Conservation (phyloP, 2,329 filamentous ascomycete species). For the Penicillium fuscoglaucum region DNA sequence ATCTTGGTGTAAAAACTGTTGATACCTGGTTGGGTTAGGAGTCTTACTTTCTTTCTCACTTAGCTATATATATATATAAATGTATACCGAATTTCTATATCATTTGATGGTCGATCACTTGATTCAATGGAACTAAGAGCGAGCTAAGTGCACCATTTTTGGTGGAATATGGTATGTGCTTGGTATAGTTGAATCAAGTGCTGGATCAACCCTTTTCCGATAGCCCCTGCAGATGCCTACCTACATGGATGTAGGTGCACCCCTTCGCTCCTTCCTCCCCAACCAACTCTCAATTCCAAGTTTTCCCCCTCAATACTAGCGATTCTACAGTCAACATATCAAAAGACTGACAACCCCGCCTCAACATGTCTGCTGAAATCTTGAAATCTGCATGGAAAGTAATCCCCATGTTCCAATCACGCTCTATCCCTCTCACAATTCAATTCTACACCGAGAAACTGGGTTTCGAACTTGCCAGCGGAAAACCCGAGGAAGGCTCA, state of each 20-base stretch:
- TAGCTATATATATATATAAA: slow-evolving; percentile 13
- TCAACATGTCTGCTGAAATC: no score
- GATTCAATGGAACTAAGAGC: neutral
- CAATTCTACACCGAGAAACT: slow-evolving; percentile 22
- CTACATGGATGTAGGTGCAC: no score
- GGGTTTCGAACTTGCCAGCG: slow-evolving; percentile 21
- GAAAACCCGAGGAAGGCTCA: slow-evolving; percentile 15
- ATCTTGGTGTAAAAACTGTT: slow-evolving; percentile 15
- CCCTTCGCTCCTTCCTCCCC: no score
- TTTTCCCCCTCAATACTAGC: no score
- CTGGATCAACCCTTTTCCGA: neutral
- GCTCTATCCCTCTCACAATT: slow-evolving; percentile 16
- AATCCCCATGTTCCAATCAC: slow-evolving; percentile 21
- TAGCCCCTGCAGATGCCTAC: neutral
- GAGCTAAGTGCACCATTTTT: no score
- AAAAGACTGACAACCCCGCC: no score
- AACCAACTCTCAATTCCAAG: no score
- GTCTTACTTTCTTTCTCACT: slow-evolving; percentile 1
- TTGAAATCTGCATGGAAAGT: slow-evolving; percentile 21
- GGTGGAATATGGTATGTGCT: no score
- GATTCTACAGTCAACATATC: no score
- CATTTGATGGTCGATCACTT: neutral
- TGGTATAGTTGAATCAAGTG: neutral
- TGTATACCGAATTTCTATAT: neutral
- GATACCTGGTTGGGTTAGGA: slow-evolving; percentile 19